Evolutionary conservation across 495 filamentous ascomycete species (phyloP), one percentile per base, ranked within the genome.

Genomic region (Usnea hakonensis): DNA sequence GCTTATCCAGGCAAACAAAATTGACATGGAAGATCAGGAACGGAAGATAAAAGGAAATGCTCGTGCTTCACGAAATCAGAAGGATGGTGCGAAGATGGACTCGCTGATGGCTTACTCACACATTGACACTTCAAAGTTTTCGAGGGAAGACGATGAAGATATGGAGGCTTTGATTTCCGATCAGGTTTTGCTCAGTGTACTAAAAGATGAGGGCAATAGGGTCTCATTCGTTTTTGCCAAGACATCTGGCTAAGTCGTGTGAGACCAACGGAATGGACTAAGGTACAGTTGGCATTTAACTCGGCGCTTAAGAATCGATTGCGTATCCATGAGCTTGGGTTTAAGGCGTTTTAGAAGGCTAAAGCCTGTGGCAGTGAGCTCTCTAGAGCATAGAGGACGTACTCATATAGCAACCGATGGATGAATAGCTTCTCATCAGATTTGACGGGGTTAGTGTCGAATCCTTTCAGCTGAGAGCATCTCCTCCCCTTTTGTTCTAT

Each of bases 201-300:
- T 91, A 26, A 79, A 76, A 55, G 86, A 88, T 62, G 77, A 83
- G 58, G 83, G 77, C 60, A 81, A 82, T 63, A 71, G 79, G 32
- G 73, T 91, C 53, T 78, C 79, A 9, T 91, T 83, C 72, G 76
- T 90, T 14, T 89, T 91, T 69, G 82, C 85, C 57, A 91, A 90
- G 69, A 78, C 74, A 35, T 62, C 61, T 44, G 60, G 60, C 19
- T 62, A 30, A 62, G 38, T 14, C 28, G 5, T 1, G 19, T 26
- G 11, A 13, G 5, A 5, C n/a, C 11, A 11, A 4, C 1, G 16
- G 53, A 11, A 35, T 9, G n/a, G 33, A 57, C n/a, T 38, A 19
- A 16, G 1, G 9, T 21, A 37, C 16, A 10, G 19, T 14, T 30
- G n/a, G 33, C 9, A n/a, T 16, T 53, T 53, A n/a, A 7, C 28